Base-by-base conservation (phyloP, 2,329 filamentous ascomycete species). In the Penicillium sp. region DNA sequence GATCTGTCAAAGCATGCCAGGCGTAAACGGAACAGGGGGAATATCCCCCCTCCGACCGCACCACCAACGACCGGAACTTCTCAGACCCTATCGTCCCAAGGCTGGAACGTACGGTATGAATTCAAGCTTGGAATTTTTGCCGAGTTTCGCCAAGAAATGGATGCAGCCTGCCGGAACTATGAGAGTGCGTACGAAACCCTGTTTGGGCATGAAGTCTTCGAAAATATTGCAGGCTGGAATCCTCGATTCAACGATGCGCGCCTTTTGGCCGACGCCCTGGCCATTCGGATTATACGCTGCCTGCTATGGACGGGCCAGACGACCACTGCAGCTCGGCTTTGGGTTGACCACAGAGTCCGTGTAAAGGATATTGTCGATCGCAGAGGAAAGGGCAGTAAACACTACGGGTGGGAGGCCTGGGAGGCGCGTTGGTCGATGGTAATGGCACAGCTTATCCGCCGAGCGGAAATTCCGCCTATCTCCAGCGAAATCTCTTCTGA, bases 351-450 rank as follows among this genome's bases (percentile, higher is more conserved):
- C 67, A 81, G 84, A 53, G 78, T 83, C 48, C 81, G 84, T 49
- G 82, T 91, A 56, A 78, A 77, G 48, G 85, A 88, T 59, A 80
- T 96, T 45, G 75, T 96, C 15, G 88, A 95, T 62, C 79, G 87
- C 17, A 82, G 85, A 57, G 90, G 89, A 4, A 87, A 87, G 59
- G 91, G 91, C 0, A 89, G 87, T 3, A 81, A 82, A 29, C 95
- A 88, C 57, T 97, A 97, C 66, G 88, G 88, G 6, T 97, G 90
- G 87, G 81, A 88, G 62, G 90, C 91, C 2, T 98, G 91, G 90
- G 86, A 95, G 70, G 83, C 87, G 35, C 79, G 87, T 49, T 84
- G 81, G 82, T 77, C 80, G 15, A 72, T 74, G 53, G 69, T 77
- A 26, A 83, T 84, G 77, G 79, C 78, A 4, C 72, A 84, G 53